phyloP scores from a whole-genome alignment of 495 filamentous ascomycete species.

The Usnea hakonensis region DNA sequence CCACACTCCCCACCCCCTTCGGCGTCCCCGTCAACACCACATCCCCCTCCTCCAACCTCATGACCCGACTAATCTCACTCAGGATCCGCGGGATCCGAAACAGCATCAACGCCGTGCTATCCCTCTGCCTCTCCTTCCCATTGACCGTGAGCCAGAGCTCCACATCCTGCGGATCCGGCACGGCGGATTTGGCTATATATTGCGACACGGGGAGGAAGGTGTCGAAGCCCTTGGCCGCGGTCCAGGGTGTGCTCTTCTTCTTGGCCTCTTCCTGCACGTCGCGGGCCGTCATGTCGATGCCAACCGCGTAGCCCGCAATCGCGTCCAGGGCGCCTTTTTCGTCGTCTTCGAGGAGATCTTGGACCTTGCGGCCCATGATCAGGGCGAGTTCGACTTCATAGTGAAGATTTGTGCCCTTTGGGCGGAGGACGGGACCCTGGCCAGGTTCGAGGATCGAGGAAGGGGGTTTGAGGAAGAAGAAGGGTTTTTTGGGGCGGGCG shows the following conservation, averaged over 20 bases:
- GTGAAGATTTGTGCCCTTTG: slow-evolving; percentile 73
- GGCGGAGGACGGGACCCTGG: slow-evolving; percentile 74
- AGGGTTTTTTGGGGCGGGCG: slow-evolving; percentile 76
- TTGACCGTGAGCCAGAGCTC: slow-evolving; percentile 80
- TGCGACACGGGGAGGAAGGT: slow-evolving; percentile 84
- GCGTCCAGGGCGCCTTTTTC: slow-evolving; percentile 45
- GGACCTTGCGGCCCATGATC: slow-evolving; percentile 69
- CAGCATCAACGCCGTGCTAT: slow-evolving; percentile 85
- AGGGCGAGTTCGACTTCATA: slow-evolving; percentile 93
- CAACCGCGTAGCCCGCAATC: slow-evolving; percentile 64
- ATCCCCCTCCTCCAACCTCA: slow-evolving; percentile 87
- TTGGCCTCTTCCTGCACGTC: slow-evolving; percentile 94
- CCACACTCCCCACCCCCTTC: slow-evolving; percentile 86
- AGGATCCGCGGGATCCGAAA: slow-evolving; percentile 80
- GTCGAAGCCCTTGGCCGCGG: slow-evolving; percentile 92
- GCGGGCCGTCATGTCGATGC: slow-evolving; percentile 89
- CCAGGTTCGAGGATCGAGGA: slow-evolving; percentile 71
- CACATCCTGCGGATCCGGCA: slow-evolving; percentile 81
- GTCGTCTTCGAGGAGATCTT: slow-evolving; percentile 60
- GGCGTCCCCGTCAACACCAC: slow-evolving; percentile 91
- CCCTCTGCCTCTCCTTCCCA: slow-evolving; percentile 63
- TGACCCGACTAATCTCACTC: slow-evolving; percentile 86
- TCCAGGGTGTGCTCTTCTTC: slow-evolving; percentile 93
- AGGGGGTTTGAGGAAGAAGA: slow-evolving; percentile 97
- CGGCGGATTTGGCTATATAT: slow-evolving; percentile 64